A percentile compares a stretch with the other conserved stretches of the same genome.
These are phyloP conservation scores for Pichia insulana DNA, from an alignment of 805 yeast species.

Conservation along the genomic window DNA sequence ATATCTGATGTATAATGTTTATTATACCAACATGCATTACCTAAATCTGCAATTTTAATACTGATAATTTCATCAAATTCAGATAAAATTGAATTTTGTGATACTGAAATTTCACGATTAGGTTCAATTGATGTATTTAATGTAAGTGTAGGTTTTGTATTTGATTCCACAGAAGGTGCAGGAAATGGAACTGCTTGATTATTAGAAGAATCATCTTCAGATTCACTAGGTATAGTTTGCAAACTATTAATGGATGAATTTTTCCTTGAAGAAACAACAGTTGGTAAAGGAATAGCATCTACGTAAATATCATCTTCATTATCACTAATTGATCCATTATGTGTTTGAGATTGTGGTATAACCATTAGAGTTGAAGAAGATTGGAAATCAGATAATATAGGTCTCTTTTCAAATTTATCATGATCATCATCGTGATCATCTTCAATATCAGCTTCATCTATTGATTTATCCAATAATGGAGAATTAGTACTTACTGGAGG, in stretches of 20 bases:
- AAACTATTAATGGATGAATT: constrained; percentile 1
- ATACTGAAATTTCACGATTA: not conserved
- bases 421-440: constrained; percentile 9
- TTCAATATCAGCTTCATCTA: constrained; percentile 1
- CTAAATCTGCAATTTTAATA: constrained; percentile 61
- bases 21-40: constrained; percentile 59
- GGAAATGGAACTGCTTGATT: constrained; percentile 5
- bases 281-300: no score
- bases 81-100: constrained; percentile 10
- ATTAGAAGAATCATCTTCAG: not conserved
- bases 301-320: no score
- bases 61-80: constrained; percentile 28
- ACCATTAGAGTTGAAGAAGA: not conserved
- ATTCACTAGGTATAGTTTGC: not conserved
- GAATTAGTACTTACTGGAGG: not conserved
- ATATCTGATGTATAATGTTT: constrained; percentile 61
- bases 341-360: constrained; percentile 2
- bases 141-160: constrained; percentile 1
- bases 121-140: constrained; percentile 1
- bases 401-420: constrained; percentile 8
- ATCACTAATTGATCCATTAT: no score
- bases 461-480: not conserved
- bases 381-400: constrained; percentile 9
- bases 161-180: not conserved
- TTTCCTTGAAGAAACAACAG: no score